phyloP scores from a whole-genome alignment of 1,284 basidiomycete genomes.

The Coniferiporia weirii region DNA sequence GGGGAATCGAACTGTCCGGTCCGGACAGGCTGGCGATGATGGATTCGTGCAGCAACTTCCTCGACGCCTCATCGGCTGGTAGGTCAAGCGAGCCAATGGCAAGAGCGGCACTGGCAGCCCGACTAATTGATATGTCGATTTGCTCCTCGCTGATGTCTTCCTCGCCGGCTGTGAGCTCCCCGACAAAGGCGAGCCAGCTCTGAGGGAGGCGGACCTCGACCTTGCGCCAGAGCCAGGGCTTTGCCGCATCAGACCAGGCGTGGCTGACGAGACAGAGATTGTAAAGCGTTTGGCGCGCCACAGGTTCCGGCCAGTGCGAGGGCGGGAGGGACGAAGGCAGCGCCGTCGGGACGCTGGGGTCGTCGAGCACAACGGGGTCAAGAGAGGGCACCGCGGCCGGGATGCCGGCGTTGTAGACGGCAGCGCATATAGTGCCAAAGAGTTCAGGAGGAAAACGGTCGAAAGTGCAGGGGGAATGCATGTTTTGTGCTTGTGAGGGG shows the following conservation, averaged over 20 bases:
- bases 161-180: constrained; percentile 69
- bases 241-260: constrained; percentile 71
- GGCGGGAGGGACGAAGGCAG: constrained; percentile 68
- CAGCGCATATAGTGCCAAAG: constrained; percentile 59
- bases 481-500: background rate
- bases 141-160: constrained; percentile 36
- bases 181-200: constrained; percentile 73
- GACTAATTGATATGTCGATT: constrained; percentile 27
- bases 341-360: constrained; percentile 48
- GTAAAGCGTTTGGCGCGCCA: constrained; percentile 56
- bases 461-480: constrained; percentile 18
- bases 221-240: constrained; percentile 76
- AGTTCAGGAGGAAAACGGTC: constrained; percentile 53
- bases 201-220: constrained; percentile 74
- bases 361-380: constrained; percentile 57
- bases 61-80: constrained; percentile 36
- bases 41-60: constrained; percentile 51
- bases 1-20: constrained; percentile 63
- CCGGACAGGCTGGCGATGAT: constrained; percentile 52
- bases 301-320: constrained; percentile 58
- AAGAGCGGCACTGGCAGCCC: constrained; percentile 47
- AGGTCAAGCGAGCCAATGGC: constrained; percentile 45
- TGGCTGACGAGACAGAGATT: constrained; percentile 68
- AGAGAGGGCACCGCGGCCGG: constrained; percentile 53
- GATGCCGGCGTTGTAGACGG: constrained; percentile 58